A percentile compares a stretch with the other conserved stretches of the same genome.
These are phyloP conservation scores for Jimgerdemannia flammicorona DNA, from an alignment of 192 early-diverging fungal genomes.

Conservation along the genomic window DNA sequence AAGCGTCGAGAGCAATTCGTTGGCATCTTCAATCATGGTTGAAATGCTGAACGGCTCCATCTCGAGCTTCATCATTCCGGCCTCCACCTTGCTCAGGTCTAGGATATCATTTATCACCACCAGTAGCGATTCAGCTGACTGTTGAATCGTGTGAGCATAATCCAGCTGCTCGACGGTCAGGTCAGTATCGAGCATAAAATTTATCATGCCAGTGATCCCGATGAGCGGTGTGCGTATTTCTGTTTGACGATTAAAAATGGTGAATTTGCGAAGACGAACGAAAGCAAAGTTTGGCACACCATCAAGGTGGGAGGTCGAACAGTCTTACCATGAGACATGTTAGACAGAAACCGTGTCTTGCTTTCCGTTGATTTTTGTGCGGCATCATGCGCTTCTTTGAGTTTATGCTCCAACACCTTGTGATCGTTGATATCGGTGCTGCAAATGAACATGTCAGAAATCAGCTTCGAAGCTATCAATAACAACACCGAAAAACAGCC, in stretches of 20 bases:
- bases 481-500: too few species aligned
- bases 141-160: constrained; percentile 74
- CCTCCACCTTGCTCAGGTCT: constrained; percentile 81
- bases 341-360: constrained; percentile 57
- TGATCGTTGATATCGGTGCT: constrained; percentile 60
- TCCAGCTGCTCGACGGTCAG: constrained; percentile 76
- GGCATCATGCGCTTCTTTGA: constrained; percentile 55
- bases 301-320: not conserved
- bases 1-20: constrained; percentile 69
- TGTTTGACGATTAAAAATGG: constrained; percentile 8
- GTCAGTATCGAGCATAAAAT: constrained; percentile 69
- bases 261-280: not conserved
- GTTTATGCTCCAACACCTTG: constrained; percentile 50
- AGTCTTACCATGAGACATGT: constrained; percentile 54
- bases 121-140: constrained; percentile 68
- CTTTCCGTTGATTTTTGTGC: constrained; percentile 58
- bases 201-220: constrained; percentile 74
- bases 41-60: constrained; percentile 62
- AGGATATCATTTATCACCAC: constrained; percentile 84
- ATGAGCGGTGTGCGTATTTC: constrained; percentile 83
- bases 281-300: not conserved
- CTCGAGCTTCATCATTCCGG: constrained; percentile 79
- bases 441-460: constrained; percentile 7
- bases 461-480: not conserved
- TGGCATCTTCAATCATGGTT: constrained; percentile 61